Conservation (phyloP, 2,329 filamentous ascomycete species). For the Neonectria magnoliae region DNA sequence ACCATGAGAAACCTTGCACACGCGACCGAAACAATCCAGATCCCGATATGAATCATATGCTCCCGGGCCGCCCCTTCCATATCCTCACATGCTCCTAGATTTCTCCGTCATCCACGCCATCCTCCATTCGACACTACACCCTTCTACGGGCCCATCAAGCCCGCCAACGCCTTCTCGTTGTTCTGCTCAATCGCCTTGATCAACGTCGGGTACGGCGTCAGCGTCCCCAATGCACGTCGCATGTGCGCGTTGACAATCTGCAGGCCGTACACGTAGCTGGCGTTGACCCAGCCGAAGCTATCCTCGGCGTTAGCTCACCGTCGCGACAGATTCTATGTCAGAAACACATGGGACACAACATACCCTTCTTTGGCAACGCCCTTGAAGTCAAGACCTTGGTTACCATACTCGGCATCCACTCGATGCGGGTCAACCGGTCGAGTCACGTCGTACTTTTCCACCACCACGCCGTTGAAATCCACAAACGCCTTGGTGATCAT, state of each 20-base stretch:
- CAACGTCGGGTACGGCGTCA: constrained; percentile 88
- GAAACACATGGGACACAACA: constrained; percentile 11
- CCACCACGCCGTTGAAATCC: constrained; percentile 97
- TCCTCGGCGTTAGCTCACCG: constrained; percentile 40
- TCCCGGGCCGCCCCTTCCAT: neutral
- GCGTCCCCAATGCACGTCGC: constrained; percentile 85
- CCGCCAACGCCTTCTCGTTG: constrained; percentile 62
- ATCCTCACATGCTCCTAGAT: neutral
- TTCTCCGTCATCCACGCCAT: neutral
- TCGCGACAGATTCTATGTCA: neutral
- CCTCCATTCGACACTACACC: constrained; percentile 10
- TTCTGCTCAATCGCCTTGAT: constrained; percentile 71
- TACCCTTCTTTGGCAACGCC: constrained; percentile 96
- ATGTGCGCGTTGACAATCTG: constrained; percentile 90
- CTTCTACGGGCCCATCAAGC: constrained; percentile 44
- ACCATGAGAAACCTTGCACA: constrained; percentile 1
- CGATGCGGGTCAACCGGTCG: constrained; percentile 88
- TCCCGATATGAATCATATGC: neutral
- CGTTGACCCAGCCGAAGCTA: constrained; percentile 99
- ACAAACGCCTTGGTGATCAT: constrained; percentile 99
- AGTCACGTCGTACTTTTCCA: constrained; percentile 99
- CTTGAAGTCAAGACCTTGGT: constrained; percentile 95
- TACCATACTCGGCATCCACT: constrained; percentile 97
- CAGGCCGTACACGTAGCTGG: constrained; percentile 94
- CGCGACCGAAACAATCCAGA: neutral